Evolutionary conservation across 2,329 filamentous ascomycete genomes (phyloP).

Genomic region (Apiospora marii): DNA sequence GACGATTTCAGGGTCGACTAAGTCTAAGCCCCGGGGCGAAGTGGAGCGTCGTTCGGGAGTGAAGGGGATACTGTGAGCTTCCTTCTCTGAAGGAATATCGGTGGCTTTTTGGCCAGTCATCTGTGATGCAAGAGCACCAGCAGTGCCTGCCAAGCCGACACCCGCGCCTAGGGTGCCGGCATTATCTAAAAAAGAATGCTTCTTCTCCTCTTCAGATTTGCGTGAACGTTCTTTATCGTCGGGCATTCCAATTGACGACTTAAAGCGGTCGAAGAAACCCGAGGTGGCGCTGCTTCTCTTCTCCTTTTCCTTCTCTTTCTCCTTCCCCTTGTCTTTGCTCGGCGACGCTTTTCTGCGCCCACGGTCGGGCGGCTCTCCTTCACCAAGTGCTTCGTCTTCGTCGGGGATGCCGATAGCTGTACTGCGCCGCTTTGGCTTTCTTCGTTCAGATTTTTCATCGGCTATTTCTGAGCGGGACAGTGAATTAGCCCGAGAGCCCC

Average conservation of each 20-base stretch:
- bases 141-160: slow-evolving; percentile 68
- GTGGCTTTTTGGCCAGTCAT: slow-evolving; percentile 54
- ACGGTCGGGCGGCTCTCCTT: slow-evolving; percentile 50
- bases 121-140: slow-evolving; percentile 49
- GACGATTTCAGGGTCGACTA: slow-evolving; percentile 65
- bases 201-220: slow-evolving; percentile 44
- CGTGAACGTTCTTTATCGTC: slow-evolving; percentile 43
- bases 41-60: slow-evolving; percentile 34
- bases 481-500: slow-evolving; percentile 34
- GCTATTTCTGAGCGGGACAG: slow-evolving; percentile 32
- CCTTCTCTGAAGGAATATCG: slow-evolving; percentile 52
- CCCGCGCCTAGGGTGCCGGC: slow-evolving; percentile 74
- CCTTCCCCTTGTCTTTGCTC: slow-evolving; percentile 45
- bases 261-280: slow-evolving; percentile 59
- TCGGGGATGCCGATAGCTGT: neutral
- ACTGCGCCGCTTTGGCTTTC: slow-evolving; percentile 49
- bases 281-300: slow-evolving; percentile 51
- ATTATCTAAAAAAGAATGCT: slow-evolving; percentile 76
- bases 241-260: slow-evolving; percentile 47
- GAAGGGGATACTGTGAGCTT: slow-evolving; percentile 38
- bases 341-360: slow-evolving; percentile 42
- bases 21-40: slow-evolving; percentile 42
- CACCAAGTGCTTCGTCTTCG: slow-evolving; percentile 44
- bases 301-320: slow-evolving; percentile 44
- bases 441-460: slow-evolving; percentile 34